Evolutionary conservation across 306 rosid species (phyloP), one percentile per base, ranked within the genome.

Genomic region (Trifolium dubium): DNA sequence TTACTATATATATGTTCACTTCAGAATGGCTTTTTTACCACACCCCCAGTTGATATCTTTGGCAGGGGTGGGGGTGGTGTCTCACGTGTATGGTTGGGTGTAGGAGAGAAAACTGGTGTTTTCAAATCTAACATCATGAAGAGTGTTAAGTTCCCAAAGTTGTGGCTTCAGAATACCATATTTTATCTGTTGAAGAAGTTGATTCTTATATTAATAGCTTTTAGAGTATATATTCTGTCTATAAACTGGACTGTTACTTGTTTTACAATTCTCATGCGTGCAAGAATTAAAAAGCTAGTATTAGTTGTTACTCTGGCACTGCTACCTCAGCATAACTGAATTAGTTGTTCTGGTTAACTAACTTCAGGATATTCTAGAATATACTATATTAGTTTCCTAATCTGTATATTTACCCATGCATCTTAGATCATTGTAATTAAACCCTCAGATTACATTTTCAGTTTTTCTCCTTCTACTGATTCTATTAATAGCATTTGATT

Each of bases 21-120:
- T 60, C 28, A 59, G 44, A 79, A 41, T 67, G 53, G 37, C 68
- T 43, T 56, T 15, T 76, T 76, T 32, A 37, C 60, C 59, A 10
- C 60, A 29, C 35, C 35, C 15, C 64, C 63, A 15, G 44, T 10
- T 2, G 32, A 14, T 43, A 7, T 60, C 31, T 31, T 12, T 60
- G 5, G 17, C 14, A 18, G 19, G n/a, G 34, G 34, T 5, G 2
- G 49, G 37, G 10, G 8, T 56, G 37, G 53, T 30, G 47, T 11
- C 14, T 43, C 9, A 15, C 6, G 7, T 50, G 8, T 10, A 19
- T 39, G 30, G 76, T 56, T 71, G 54, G 66, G 49, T 2, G 3
- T 62, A 51, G 47, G 34, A 10, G 74, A 47, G 15, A 23, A 74
- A 35, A 39, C 67, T 29, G 54, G 65, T 28, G 58, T 55, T 62